Percentiles rank a stretch among this genome's conserved stretches.
Evolutionary conservation across 2,329 filamentous ascomycete species (phyloP).

Genomic region (Trichoderma koningii): DNA sequence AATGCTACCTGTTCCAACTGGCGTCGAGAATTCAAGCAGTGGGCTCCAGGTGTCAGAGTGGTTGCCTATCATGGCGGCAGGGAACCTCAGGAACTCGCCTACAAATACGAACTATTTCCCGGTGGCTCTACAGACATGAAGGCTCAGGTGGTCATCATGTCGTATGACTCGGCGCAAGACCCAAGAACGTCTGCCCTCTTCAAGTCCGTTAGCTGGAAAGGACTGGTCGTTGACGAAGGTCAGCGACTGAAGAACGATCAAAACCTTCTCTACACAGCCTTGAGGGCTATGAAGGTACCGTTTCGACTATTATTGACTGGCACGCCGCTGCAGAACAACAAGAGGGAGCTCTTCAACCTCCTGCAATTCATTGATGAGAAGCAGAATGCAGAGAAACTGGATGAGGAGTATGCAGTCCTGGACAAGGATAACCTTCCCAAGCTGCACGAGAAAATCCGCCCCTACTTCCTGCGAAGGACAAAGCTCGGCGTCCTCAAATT

Average conservation of each 20-base stretch:
- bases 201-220: slow-evolving; percentile 75
- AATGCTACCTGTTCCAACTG: slow-evolving; percentile 98
- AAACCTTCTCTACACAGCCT: slow-evolving; percentile 74
- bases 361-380: slow-evolving; percentile 84
- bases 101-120: slow-evolving; percentile 84
- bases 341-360: slow-evolving; percentile 92
- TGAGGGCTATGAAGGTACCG: slow-evolving; percentile 72
- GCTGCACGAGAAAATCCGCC: slow-evolving; percentile 80
- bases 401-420: slow-evolving; percentile 74
- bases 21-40: slow-evolving; percentile 93
- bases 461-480: slow-evolving; percentile 71
- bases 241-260: slow-evolving; percentile 94
- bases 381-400: slow-evolving; percentile 69
- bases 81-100: slow-evolving; percentile 72
- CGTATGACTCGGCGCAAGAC: slow-evolving; percentile 86
- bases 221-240: slow-evolving; percentile 90
- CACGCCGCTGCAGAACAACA: slow-evolving; percentile 94
- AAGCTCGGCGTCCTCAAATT: slow-evolving; percentile 91
- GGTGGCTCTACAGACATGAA: slow-evolving; percentile 65
- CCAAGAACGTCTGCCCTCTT: slow-evolving; percentile 67
- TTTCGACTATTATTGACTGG: slow-evolving; percentile 87
- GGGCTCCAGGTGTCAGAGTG: slow-evolving; percentile 81
- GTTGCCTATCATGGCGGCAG: slow-evolving; percentile 89
- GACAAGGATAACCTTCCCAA: slow-evolving; percentile 79
- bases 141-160: slow-evolving; percentile 91